Evolutionary conservation across 495 filamentous ascomycete species (phyloP), one percentile per base, ranked within the genome.

Genomic region (Rhizodiscina lignyota): DNA sequence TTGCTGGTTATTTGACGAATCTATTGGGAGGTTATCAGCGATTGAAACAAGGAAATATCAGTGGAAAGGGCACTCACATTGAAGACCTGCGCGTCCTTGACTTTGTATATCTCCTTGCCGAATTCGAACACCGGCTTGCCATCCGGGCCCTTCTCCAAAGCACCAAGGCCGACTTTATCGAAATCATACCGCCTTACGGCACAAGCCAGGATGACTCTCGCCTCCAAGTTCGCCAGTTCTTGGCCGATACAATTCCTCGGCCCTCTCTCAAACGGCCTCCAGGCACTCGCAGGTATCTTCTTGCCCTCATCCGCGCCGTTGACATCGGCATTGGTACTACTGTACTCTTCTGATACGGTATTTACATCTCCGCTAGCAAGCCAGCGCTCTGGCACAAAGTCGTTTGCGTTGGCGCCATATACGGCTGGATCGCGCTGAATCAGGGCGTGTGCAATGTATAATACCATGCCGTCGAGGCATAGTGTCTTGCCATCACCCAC

Each of bases 241-340:
- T 58, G 54, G 8, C 54, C 54, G 19, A 58, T 52, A 30, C 54
- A 58, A 35, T 52, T 54, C 2, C 54, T 38, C 4, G 44, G 44
- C 2, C 54, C 54, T 17, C 46, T 41, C 16, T 41, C 50, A 27
- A 57, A 59, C 13, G 47, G 50, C 2, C 44, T 36, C 37, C 39
- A 55, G 5, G 54, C 50, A 16, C 39, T 38, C 3, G 43, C 18
- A 10, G 13, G 18, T 6, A 18, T 18, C 11, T 18, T 8, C 30
- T 18, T 32, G 30, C 30, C 30, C 8, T 10, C 5, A 5, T 5
- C 6, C 11, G 30, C 30, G 8, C 18, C 30, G 16, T 10, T 18
- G 6, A 8, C 30, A 18, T 8, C 6, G 6, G 6, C 30, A 18
- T 8, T 5, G 11, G 6, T 5, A 6, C 11, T 19, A 26, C 8